phyloP scores from a whole-genome alignment of 1,284 basidiomycete genomes.

The Anthracocystis panici-leucophaei region DNA sequence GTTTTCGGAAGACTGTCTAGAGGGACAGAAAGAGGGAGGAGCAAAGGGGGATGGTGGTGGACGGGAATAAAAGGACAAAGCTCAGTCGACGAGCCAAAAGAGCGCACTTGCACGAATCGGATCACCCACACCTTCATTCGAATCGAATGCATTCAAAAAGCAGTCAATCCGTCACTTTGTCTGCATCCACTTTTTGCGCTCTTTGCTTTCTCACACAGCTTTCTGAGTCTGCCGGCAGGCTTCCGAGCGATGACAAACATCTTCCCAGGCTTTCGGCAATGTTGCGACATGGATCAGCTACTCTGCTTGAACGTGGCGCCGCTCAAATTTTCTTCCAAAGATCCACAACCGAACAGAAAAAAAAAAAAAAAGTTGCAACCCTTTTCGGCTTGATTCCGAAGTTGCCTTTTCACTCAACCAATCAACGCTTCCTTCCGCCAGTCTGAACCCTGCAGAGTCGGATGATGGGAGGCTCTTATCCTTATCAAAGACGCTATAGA shows the following conservation, averaged over 20 bases:
- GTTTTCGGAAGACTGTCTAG: slow-evolving; percentile 3
- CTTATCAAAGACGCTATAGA: background rate
- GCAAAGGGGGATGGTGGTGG: slow-evolving; percentile 18
- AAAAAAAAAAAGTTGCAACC: slow-evolving; percentile 2
- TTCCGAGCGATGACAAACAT: background rate
- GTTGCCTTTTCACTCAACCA: background rate
- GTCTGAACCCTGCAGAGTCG: background rate
- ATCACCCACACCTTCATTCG: background rate
- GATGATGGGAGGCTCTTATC: background rate
- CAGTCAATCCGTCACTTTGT: background rate
- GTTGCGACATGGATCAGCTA: background rate
- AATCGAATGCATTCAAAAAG: background rate
- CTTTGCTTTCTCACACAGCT: slow-evolving; percentile 2
- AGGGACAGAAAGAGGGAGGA: slow-evolving; percentile 2
- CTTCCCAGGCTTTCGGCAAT: too few relatives aligned
- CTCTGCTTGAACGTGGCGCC: background rate
- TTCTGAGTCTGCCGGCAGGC: background rate
- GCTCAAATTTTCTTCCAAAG: slow-evolving; percentile 44
- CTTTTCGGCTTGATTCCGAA: slow-evolving; percentile 31
- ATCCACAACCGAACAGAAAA: slow-evolving; percentile 5
- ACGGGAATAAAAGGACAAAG: background rate
- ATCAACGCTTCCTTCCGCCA: background rate
- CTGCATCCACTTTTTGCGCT: background rate
- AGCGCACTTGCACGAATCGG: background rate
- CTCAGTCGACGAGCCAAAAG: background rate